Evolutionary conservation across 805 yeast genomes (phyloP).

Genomic region (Tetrapisispora nanseiensis): DNA sequence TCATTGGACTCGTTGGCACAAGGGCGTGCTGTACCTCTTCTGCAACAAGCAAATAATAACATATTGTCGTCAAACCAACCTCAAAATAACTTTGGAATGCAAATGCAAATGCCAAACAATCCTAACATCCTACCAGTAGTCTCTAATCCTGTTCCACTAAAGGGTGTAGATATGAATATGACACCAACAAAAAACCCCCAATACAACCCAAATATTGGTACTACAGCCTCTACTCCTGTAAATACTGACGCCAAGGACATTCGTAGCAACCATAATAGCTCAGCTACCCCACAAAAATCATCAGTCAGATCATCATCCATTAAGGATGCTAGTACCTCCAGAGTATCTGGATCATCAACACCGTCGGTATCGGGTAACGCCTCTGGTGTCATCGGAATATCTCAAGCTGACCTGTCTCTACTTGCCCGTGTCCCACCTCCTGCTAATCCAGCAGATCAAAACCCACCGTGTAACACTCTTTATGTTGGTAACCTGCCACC

Average conservation of each 20-base stretch:
- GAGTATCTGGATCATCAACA: background rate
- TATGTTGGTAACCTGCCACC: slow-evolving; percentile 97
- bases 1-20: slow-evolving; percentile 4
- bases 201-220: background rate
- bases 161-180: background rate
- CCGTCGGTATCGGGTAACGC: background rate
- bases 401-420: slow-evolving; percentile 54
- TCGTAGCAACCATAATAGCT: background rate
- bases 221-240: background rate
- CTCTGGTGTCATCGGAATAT: slow-evolving; percentile 8
- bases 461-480: slow-evolving; percentile 95
- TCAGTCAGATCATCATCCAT: background rate
- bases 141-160: background rate
- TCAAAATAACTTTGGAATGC: background rate
- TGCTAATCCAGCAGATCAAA: slow-evolving; percentile 97
- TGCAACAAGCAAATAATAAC: background rate
- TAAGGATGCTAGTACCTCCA: background rate
- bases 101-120: background rate
- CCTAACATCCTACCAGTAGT: background rate
- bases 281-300: slow-evolving; percentile 45
- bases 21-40: background rate
- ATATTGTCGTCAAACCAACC: background rate
- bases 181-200: slow-evolving; percentile 1
- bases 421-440: slow-evolving; percentile 80
- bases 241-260: background rate